Percentiles rank a stretch among this genome's conserved stretches.
phyloP scores from a whole-genome alignment of 345 rosid genomes.

The Diplotaxis tenuifolia region DNA sequence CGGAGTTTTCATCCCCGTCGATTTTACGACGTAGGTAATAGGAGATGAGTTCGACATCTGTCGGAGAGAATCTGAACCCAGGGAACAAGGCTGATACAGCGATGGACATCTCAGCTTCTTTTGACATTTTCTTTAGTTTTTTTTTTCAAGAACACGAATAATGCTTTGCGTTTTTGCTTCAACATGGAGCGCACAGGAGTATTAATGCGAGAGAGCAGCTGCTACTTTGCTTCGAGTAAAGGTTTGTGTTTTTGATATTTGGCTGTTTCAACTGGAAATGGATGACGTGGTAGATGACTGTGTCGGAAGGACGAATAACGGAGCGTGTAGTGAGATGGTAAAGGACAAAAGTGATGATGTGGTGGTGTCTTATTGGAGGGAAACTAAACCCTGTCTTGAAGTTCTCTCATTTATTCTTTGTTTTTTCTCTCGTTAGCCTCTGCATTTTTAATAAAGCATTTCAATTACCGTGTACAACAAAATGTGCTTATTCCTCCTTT shows the following conservation, averaged over 20 bases:
- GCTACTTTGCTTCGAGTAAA: constrained; percentile 33
- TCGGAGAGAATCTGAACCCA: constrained; percentile 82
- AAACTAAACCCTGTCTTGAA: constrained; percentile 29
- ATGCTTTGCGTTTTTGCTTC: neutral
- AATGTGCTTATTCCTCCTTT: neutral
- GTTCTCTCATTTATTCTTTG: constrained; percentile 14
- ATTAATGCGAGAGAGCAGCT: neutral
- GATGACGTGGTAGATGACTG: constrained; percentile 22
- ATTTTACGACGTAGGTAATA: constrained; percentile 75
- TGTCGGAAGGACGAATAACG: constrained; percentile 13
- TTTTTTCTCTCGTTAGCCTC: neutral
- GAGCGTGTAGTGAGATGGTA: neutral
- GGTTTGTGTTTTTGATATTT: constrained; percentile 25
- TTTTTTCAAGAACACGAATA: neutral
- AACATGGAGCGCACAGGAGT: constrained; percentile 3
- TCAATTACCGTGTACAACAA: neutral
- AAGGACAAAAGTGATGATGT: constrained; percentile 16
- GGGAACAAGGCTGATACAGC: constrained; percentile 72
- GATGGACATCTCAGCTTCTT: constrained; percentile 64
- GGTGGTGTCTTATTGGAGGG: neutral
- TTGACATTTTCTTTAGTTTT: constrained; percentile 32
- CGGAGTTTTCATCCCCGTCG: constrained; percentile 62
- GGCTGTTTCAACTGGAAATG: constrained; percentile 2
- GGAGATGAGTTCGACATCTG: constrained; percentile 74
- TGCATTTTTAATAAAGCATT: neutral